These are phyloP conservation scores for Sisymbrium altissimum DNA, from an alignment of 345 rosid genomes.

Conservation along the genomic window DNA sequence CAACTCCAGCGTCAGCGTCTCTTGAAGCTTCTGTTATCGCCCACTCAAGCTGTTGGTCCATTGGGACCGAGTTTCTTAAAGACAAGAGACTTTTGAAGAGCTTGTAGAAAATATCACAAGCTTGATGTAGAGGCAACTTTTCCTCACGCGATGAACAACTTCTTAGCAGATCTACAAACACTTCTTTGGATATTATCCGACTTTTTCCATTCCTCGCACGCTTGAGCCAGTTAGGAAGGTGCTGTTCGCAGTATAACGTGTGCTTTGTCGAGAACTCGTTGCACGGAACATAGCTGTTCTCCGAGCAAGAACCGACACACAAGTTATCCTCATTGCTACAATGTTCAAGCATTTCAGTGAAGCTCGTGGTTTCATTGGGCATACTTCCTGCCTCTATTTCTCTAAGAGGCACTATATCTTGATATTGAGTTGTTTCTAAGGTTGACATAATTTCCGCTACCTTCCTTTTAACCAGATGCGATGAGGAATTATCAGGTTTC, in stretches of 20 bases:
- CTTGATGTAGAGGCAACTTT: conserved; percentile 75
- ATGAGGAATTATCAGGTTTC: conserved; percentile 29
- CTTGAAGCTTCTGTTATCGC: conserved; percentile 91
- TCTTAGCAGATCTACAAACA: conserved; percentile 68
- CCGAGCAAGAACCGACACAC: conserved; percentile 63
- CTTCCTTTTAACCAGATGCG: conserved; percentile 52
- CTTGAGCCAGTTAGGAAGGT: conserved; percentile 99
- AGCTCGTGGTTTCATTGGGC: conserved; percentile 38
- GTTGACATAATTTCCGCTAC: conserved; percentile 39
- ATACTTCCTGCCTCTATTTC: conserved; percentile 40
- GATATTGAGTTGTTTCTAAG: conserved; percentile 42
- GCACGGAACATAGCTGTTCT: conserved; percentile 49
- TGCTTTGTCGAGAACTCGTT: conserved; percentile 65
- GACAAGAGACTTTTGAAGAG: conserved; percentile 89
- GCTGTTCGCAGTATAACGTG: conserved; percentile 80
- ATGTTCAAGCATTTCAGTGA: conserved; percentile 47
- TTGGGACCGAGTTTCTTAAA: conserved; percentile 83
- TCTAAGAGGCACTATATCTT: conserved; percentile 47
- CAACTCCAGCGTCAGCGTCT: conserved; percentile 42
- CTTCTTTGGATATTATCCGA: conserved; percentile 90
- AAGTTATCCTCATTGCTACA: conserved; percentile 44
- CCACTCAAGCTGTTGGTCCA: conserved; percentile 94
- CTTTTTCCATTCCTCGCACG: conserved; percentile 99
- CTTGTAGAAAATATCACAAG: conserved; percentile 95
- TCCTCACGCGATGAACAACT: conserved; percentile 59